Base-by-base conservation (phyloP, 2,329 filamentous ascomycete species). In the Diaporthe sp. region DNA sequence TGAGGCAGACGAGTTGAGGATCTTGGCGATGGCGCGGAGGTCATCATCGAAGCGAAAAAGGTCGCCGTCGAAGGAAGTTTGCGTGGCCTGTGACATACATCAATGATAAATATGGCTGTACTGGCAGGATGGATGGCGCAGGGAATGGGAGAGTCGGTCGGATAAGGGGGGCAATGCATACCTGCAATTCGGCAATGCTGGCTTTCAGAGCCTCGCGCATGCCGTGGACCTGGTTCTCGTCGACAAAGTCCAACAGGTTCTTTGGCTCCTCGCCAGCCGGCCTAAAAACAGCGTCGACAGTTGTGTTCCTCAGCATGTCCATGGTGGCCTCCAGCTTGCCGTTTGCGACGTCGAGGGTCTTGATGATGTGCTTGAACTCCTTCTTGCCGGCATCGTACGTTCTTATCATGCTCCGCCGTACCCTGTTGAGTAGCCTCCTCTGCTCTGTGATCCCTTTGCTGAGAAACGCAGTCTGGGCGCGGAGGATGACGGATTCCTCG, bases 401-500 rank as follows among this genome's bases (percentile, higher is more conserved):
- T 69, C 84, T 82, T 62, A 87, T 87, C 79, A 93, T 84, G 69
- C 87, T 86, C 34, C 85, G 83, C 51, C 89, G 86, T 9, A 92
- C 84, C 67, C 86, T 85, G 34, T 84, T 82, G 39, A 93, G 85
- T 28, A 92, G 82, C 57, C 83, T 85, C 22, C 87, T 82, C 82
- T 93, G 90, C 34, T 91, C 88, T 46, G 83, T 85, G 74, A 95
- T 90, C 55, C 91, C 91, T 13, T 86, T 87, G 69, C 89, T 89
- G 9, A 96, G 83, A 81, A 95, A 95, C n/a, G 87, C 88, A 0
- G 92, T 91, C 79, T 94, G 89, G 10, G 94, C 92, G 31, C 90
- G 89, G 5, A 97, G 88, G 13, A 96, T 88, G 72, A 95, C 92
- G 65, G 92, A 93, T 79, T 97, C 93, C 81, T 98, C 94, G 78